These are phyloP conservation scores for Cucurbita moschata DNA, from an alignment of 306 rosid species.

Conservation along the genomic window DNA sequence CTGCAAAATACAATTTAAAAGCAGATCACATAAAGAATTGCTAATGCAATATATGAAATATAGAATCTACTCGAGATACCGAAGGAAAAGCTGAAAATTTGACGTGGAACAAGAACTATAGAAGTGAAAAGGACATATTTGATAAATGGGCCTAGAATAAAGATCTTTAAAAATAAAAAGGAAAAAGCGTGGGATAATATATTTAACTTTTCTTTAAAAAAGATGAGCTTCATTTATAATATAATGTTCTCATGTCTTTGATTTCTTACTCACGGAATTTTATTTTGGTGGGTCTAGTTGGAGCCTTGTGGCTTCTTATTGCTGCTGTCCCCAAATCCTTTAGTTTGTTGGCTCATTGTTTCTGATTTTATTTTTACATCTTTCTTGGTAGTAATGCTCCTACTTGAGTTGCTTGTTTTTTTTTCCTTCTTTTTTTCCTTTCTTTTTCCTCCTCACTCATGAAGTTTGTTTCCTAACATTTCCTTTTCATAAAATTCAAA, in stretches of 20 bases:
- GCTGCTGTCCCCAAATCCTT: not conserved
- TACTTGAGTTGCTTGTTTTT: not conserved
- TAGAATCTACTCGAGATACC: not conserved
- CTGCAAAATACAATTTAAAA: slow-evolving; percentile 24
- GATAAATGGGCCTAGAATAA: not conserved
- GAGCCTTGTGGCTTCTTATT: not conserved
- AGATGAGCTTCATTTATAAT: not conserved
- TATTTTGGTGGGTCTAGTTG: not conserved
- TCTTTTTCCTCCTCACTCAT: not conserved
- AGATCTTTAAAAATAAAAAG: not conserved
- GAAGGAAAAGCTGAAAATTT: not conserved
- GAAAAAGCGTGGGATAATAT: not conserved
- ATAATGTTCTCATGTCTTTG: not conserved
- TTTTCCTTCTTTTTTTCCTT: not conserved
- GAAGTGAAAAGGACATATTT: not conserved
- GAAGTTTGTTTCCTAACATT: no score
- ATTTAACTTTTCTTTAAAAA: not conserved
- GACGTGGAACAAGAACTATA: not conserved
- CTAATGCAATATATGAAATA: not conserved
- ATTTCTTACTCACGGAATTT: not conserved
- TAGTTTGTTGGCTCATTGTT: not conserved
- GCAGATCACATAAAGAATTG: not conserved
- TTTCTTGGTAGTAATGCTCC: not conserved
- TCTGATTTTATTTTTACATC: not conserved
- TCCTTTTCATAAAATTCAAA: not conserved